Evolutionary conservation across 1,139 yeast genomes (phyloP), one percentile per base, ranked within the genome.

Genomic region (Nakaseomyces uthaithaninus): DNA sequence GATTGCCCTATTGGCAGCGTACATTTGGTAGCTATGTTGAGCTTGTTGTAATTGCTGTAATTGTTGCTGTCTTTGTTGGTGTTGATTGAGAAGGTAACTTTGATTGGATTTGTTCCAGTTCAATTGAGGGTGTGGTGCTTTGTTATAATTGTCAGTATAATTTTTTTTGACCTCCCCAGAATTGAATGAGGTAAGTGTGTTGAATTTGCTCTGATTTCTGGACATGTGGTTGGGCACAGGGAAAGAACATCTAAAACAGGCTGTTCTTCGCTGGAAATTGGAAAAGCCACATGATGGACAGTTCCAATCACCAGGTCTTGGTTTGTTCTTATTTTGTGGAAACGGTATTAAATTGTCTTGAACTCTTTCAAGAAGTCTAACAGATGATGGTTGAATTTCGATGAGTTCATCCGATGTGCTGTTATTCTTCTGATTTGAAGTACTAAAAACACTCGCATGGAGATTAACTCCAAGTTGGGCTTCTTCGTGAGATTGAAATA

Each of bases 221-320:
- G 35, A 31, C 15, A 31, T 11, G 7, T 11, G 9, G 3, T 84
- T 83, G 42, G 84, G 69, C n/a, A 85, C 83, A 3, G 95, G 94
- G 64, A 82, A 86, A 2, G 91, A 80, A 59, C 97, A 89, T 49
- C 96, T 72, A 67, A 87, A 86, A 63, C 97, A 89, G 3, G 94
- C 94, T 1, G 94, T 84, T 62, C 97, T 74, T 54, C 96, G 75
- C 63, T 89, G 97, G 64, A 89, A 89, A 59, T 89, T 89, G 27
- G 94, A 83, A 57, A 89, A 89, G 1, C 96, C 95, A 67, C 97
- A 89, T 5, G 91, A 80, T 14, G 95, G 95, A 63, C 97, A 89
- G 6, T 85, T 84, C 97, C 97, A 89, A 58, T 89, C 97, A 18
- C 97, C 97, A 0, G 96, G 96, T 55, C 97, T 72, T 18, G 95